Percentiles rank a stretch among this genome's conserved stretches.
Conservation (phyloP, 1,139 yeast species). For the Nadsonia commutata region DNA sequence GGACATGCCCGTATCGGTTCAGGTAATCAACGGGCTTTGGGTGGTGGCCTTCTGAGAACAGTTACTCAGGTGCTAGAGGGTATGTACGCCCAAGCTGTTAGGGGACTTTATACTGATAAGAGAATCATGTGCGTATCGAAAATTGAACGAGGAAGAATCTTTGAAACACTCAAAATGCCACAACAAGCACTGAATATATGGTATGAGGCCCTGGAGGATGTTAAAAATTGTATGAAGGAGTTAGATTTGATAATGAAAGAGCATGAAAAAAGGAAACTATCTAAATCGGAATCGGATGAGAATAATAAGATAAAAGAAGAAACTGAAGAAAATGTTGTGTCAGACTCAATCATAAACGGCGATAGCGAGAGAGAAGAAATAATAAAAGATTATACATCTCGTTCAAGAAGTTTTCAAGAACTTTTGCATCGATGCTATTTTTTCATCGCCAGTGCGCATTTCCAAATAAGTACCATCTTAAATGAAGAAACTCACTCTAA, state of each 20-base stretch:
- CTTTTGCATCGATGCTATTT: constrained; percentile 63
- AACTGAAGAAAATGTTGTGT: constrained; percentile 16
- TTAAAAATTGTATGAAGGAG: constrained; percentile 15
- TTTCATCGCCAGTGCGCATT: constrained; percentile 69
- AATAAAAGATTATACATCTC: constrained; percentile 10
- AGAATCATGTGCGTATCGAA: constrained; percentile 31
- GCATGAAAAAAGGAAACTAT: constrained; percentile 1
- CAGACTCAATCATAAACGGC: constrained; percentile 12
- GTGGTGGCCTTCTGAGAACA: constrained; percentile 27
- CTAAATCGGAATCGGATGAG: constrained; percentile 2
- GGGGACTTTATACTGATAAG: constrained; percentile 35
- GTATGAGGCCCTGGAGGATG: constrained; percentile 25
- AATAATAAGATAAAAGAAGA: constrained; percentile 6
- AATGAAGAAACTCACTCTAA: constrained; percentile 1
- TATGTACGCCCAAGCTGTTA: constrained; percentile 42
- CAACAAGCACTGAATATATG: constrained; percentile 34
- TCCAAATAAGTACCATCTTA: constrained; percentile 28
- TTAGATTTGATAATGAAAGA: background rate
- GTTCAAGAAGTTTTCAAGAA: constrained; percentile 35
- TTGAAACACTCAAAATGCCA: constrained; percentile 41
- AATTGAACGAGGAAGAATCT: constrained; percentile 47
- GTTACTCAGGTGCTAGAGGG: constrained; percentile 51
- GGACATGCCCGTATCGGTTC: constrained; percentile 66
- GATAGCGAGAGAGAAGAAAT: constrained; percentile 7
- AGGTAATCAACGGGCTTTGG: constrained; percentile 21